Base-by-base conservation (phyloP, 1,284 basidiomycete genomes). In the Porphyrellus sp. region DNA sequence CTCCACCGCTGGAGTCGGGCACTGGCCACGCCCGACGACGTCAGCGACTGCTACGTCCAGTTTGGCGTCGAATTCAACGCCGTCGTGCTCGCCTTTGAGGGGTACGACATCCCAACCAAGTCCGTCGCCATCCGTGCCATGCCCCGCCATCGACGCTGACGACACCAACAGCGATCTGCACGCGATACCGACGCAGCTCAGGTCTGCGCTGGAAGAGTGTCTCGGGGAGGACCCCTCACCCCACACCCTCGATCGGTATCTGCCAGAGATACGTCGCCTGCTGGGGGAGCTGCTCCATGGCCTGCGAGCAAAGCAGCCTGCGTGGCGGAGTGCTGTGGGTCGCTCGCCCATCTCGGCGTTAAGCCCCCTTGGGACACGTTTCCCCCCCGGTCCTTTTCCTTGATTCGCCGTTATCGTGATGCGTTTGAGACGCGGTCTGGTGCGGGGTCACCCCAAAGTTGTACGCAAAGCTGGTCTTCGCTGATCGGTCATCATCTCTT, bases 21-120 rank as follows among this genome's bases (percentile, higher is more conserved):
- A 1, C 74, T 82, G 33, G 82, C 87, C 5, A 76, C 81, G 5
- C 92, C 96, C 59, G 77, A 76, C 18, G 77, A 93, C 66, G 93
- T 98, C 60, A 94, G 91, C 74, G 88, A 96, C 69, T 83, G 93
- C 52, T 99, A 95, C 67, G 91, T 99, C 50, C 81, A 85, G 57
- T 81, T 98, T n/a, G 94, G 93, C 33, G 91, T 92, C 65, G 88
- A 95, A 61, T 96, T 98, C 75, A 94, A 96, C 71, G 77, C 81
- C 2, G 89, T 89, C 46, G 83, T 93, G 31, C 78, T 77, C 31
- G 91, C 93, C 0, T 98, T 98, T 68, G 78, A 82, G 21, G 75
- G 80, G 46, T 84, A 89, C 60, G 79, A 82, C 23, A 92, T 99
- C 62, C 82, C 89, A 57, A 85, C 94, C 68, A 86, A 79, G 93